phyloP scores from a whole-genome alignment of 2,329 filamentous ascomycete species.

The Parastagonospora nodorum region DNA sequence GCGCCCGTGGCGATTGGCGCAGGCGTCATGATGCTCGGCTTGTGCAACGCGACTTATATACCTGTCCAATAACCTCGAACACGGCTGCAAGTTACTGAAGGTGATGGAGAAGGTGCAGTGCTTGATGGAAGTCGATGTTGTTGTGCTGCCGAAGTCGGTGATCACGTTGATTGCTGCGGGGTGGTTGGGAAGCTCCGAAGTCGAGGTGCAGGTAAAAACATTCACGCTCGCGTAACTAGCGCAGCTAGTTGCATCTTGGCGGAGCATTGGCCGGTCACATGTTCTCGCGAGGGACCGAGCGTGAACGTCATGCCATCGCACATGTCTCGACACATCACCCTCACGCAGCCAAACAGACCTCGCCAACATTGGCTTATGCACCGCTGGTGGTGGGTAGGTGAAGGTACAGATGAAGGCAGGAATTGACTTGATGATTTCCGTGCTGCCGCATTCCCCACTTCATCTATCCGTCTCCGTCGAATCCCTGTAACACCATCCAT shows the following conservation, averaged over 20 bases:
- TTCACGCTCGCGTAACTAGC: slow-evolving; percentile 48
- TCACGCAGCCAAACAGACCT: not conserved
- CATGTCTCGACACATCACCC: not conserved
- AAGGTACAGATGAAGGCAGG: not conserved
- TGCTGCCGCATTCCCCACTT: too few species aligned
- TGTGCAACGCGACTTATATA: slow-evolving; percentile 25
- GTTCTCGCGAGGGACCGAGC: slow-evolving; percentile 17
- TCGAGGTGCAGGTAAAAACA: slow-evolving; percentile 44
- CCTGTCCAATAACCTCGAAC: too few species aligned
- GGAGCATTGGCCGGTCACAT: slow-evolving; percentile 35
- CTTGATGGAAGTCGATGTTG: slow-evolving; percentile 33
- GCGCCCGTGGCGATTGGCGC: slow-evolving; percentile 31
- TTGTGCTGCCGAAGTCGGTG: slow-evolving; percentile 18
- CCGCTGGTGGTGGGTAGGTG: not conserved
- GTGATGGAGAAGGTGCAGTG: slow-evolving; percentile 4
- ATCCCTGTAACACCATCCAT: too few species aligned
- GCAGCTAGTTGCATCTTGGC: slow-evolving; percentile 32
- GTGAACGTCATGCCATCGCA: slow-evolving; percentile 13
- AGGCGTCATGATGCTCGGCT: slow-evolving; percentile 40
- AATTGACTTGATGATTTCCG: too few species aligned
- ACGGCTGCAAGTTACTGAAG: slow-evolving; percentile 7
- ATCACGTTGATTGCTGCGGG: slow-evolving; percentile 19
- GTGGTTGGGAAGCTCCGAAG: slow-evolving; percentile 30
- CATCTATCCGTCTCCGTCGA: too few species aligned
- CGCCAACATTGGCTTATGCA: not conserved